Evolutionary conservation across 208 protist genomes (phyloP), one percentile per base, ranked within the genome.

Genomic region (Acanthamoeba healyi): DNA sequence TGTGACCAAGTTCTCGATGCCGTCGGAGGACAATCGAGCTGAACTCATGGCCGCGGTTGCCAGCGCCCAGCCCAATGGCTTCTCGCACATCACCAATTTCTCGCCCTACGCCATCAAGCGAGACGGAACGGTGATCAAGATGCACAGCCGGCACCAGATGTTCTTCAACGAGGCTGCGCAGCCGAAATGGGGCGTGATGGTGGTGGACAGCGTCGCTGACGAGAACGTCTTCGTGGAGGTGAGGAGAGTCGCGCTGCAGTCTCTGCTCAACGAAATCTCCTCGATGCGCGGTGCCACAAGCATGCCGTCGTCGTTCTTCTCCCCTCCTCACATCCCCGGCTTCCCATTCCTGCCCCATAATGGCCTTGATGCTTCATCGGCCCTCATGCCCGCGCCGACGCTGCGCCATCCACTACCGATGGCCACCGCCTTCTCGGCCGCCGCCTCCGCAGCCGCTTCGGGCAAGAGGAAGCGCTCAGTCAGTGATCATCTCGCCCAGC

Each of bases 91-190:
- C 44, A 14, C 42, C 46, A n/a, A 9, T 1, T 51, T 86, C 58
- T 38, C 77, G 40, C 77, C 77, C 34, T 86, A 40, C 24, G 77
- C n/a, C 77, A 86, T 86, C 77, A n/a, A 40, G 46, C 77, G 77
- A 1, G 77, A 86, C 44, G 77, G 77, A 19, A 49, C 44, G 2
- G 44, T 86, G 32, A 86, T 86, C n/a, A 49, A 86, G 32, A 44
- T 86, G 44, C 22, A 58, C 26, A 24, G 77, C 10, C 40, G 77
- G 42, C 77, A 86, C 17, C 77, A 86, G 32, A 10, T 86, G 77
- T 86, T 86, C 32, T 86, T 86, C 77, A 86, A 86, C 44, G 77
- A 86, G 38, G 24, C 38, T 26, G 77, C 14, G 63, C 44, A 86
- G 77, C 77, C 77, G 5, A 86, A 58, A 26, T 86, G 77, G 77